Conservation (phyloP, 1,139 yeast species). For the Zygoascus sp. region DNA sequence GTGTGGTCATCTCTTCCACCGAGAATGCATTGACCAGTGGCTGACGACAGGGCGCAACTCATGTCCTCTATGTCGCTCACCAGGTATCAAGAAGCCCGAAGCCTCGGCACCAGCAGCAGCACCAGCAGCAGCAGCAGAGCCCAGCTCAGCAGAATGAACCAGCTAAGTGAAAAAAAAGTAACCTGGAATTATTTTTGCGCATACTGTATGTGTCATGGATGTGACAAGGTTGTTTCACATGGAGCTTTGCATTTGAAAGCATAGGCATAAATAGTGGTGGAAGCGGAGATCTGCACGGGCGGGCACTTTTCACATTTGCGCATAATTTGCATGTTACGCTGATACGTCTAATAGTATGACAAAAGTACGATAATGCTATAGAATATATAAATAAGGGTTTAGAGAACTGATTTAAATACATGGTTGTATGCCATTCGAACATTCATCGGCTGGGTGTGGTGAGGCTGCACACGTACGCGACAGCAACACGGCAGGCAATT, state of each 20-base stretch:
- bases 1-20: constrained; percentile 50
- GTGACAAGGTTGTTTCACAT: no score
- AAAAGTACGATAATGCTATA: not conserved
- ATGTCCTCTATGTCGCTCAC: constrained; percentile 53
- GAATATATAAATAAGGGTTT: not conserved
- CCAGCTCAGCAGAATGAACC: not conserved
- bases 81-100: constrained; percentile 35
- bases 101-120: constrained; percentile 2
- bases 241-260: no score
- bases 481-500: not conserved
- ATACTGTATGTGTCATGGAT: no score
- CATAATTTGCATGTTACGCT: not conserved
- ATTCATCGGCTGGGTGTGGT: not conserved
- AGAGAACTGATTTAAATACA: not conserved
- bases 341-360: not conserved
- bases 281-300: no score
- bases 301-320: no score
- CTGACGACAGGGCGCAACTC: constrained; percentile 49
- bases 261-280: not conserved
- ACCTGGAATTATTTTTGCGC: not conserved
- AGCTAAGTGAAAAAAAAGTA: not conserved
- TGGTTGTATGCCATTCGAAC: not conserved
- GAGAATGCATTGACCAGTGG: constrained; percentile 55
- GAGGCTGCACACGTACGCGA: not conserved
- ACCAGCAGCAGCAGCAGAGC: not conserved